A percentile compares a stretch with the other conserved stretches of the same genome.
Evolutionary conservation across 2,329 filamentous ascomycete species (phyloP).

Genomic region (Colletotrichum shisoi): DNA sequence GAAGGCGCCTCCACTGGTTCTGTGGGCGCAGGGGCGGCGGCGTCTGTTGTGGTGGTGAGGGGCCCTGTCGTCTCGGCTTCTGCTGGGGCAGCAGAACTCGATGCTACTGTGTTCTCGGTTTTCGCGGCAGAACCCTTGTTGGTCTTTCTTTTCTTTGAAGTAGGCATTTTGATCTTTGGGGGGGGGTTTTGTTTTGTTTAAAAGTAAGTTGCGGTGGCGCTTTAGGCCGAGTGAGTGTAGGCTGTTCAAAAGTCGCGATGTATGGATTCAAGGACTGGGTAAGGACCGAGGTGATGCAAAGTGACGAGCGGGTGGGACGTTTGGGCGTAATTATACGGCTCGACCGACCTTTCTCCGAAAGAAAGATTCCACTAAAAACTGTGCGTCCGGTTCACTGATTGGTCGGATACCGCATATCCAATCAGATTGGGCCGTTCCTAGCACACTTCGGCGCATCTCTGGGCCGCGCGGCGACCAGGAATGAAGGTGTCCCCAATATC

Average conservation of each 20-base stretch:
- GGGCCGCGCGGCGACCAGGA: too few relatives aligned
- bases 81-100: conserved; percentile 38
- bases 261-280: not conserved
- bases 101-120: conserved; percentile 3
- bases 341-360: conserved; percentile 28
- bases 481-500: too few relatives aligned
- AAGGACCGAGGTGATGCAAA: conserved; percentile 1
- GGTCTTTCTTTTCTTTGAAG: conserved; percentile 58
- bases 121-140: conserved; percentile 41
- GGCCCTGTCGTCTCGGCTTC: conserved; percentile 37
- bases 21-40: conserved; percentile 45
- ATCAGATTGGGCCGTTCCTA: too few relatives aligned
- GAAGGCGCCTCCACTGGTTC: conserved; percentile 38
- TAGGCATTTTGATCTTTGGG: conserved; percentile 49
- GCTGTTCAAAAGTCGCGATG: not conserved
- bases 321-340: not conserved
- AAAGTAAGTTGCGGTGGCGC: too few relatives aligned
- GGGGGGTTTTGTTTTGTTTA: not conserved
- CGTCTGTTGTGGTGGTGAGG: conserved; percentile 39
- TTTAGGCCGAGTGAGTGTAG: not conserved
- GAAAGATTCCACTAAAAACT: not conserved
- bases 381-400: not conserved
- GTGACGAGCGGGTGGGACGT: conserved; percentile 16
- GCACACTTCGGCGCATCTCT: too few relatives aligned
- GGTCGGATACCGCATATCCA: not conserved